These are phyloP conservation scores for Nannochloropsis gaditana DNA, from an alignment of 108 stramenopile genomes.

Conservation along the genomic window DNA sequence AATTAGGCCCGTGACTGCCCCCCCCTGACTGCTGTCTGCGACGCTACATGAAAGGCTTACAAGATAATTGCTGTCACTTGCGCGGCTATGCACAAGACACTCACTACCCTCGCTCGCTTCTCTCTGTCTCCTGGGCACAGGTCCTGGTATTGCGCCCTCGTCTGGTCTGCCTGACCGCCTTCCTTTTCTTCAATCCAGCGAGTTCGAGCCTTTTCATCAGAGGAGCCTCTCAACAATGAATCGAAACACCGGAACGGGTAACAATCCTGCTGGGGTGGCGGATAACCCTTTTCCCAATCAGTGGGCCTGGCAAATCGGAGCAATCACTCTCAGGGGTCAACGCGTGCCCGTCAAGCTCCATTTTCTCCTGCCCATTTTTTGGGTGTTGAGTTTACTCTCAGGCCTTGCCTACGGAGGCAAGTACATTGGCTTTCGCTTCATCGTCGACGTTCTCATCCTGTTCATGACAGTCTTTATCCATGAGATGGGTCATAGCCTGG, in stretches of 20 bases:
- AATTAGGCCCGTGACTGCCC: too few relatives aligned
- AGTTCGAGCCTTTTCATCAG: too few relatives aligned
- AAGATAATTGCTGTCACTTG: too few relatives aligned
- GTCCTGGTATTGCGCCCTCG: too few relatives aligned
- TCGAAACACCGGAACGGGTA: background rate
- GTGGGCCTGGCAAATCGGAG: background rate
- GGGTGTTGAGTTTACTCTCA: background rate
- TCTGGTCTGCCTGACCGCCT: too few relatives aligned
- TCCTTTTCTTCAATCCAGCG: too few relatives aligned
- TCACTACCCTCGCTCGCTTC: too few relatives aligned
- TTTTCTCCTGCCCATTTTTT: background rate
- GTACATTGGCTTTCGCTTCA: background rate
- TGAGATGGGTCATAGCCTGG: background rate
- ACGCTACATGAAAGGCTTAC: too few relatives aligned
- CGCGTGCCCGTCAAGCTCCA: background rate
- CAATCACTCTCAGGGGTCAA: background rate
- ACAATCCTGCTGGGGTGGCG: background rate
- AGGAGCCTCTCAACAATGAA: background rate
- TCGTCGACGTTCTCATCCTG: conserved; percentile 7
- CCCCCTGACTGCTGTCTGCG: too few relatives aligned
- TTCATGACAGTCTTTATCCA: conserved; percentile 9
- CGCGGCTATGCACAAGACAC: too few relatives aligned
- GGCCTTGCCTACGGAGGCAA: background rate
- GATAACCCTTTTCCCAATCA: conserved; percentile 6
- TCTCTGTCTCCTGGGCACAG: too few relatives aligned